Evolutionary conservation across 352 stramenopile species (phyloP), one percentile per base, ranked within the genome.

Genomic region (Phytophthora pseudosyringae): DNA sequence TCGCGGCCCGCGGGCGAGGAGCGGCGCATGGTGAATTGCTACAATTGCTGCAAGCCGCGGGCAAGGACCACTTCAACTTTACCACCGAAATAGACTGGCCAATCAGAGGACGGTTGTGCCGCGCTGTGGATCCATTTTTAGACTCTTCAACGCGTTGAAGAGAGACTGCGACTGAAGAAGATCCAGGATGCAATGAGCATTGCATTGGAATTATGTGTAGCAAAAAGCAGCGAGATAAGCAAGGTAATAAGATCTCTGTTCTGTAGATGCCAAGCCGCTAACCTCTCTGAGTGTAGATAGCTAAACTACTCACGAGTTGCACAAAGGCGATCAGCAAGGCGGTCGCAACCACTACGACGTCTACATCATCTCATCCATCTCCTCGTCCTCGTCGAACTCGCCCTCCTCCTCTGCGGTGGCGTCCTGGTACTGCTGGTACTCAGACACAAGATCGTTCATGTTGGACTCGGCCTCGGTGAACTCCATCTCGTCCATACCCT

Each of bases 341-440:
- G 62, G 65, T 60, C 74, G 65, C 72, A 75, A 70, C 46, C 43
- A 66, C 53, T 70, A 79, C 69, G 58, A 73, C 74, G 51, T 86
- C 76, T 95, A 95, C 87, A 95, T 95, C 86, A 96, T 96, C 76
- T 97, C 89, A 69, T 97, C 90, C 78, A 97, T 97, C 58, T 97
- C 91, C 67, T 98, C 94, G 61, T 97, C 93, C 75, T 98, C 94
- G 64, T 98, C 95, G 73, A 98, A 98, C 73, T 99, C 96, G 64
- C 94, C 97, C 75, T 99, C 97, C 67, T 99, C 97, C 81, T 99
- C 97, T 75, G 96, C 96, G 59, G 97, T 99, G 40, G 98, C 98
- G 71, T 99, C 98, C 81, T 99, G 98, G 89, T 99, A 99, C 83
- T 99, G 98, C 86, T 99, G 98, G 88, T 99, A 99, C 83, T 99